These are phyloP conservation scores for Hypoxylon sp. DNA, from an alignment of 2,329 filamentous ascomycete species.

Conservation along the genomic window DNA sequence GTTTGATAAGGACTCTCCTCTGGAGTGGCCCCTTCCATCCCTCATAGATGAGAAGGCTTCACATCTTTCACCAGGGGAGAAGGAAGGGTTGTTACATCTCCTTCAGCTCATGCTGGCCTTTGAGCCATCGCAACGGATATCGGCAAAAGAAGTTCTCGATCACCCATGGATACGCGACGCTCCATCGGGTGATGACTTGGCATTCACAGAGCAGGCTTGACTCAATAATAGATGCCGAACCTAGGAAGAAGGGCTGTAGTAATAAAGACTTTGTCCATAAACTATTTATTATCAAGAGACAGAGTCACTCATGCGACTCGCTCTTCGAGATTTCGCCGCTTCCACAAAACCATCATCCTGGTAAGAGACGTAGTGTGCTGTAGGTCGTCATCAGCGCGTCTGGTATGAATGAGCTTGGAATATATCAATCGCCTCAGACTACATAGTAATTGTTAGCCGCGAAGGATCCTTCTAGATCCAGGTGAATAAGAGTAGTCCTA, in stretches of 20 bases:
- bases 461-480: too few relatives aligned
- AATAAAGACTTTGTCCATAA: not conserved
- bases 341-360: too few relatives aligned
- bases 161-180: not conserved
- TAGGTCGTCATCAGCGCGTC: too few relatives aligned
- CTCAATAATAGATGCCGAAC: not conserved
- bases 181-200: not conserved
- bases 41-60: not conserved
- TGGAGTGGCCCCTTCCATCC: not conserved
- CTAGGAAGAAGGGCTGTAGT: not conserved
- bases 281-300: not conserved
- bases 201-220: not conserved
- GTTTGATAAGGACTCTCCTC: not conserved
- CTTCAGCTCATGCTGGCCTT: not conserved
- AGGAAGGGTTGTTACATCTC: constrained; percentile 1
- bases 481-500: too few relatives aligned
- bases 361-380: too few relatives aligned
- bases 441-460: too few relatives aligned
- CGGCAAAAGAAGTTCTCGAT: constrained; percentile 1
- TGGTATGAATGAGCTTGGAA: too few relatives aligned
- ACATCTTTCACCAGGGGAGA: not conserved
- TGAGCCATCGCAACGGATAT: constrained; percentile 2
- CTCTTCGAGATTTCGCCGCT: too few relatives aligned
- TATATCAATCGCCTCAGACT: too few relatives aligned
- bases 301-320: too few relatives aligned